phyloP scores from a whole-genome alignment of 2,329 filamentous ascomycete genomes.

The Botrytis deweyae region DNA sequence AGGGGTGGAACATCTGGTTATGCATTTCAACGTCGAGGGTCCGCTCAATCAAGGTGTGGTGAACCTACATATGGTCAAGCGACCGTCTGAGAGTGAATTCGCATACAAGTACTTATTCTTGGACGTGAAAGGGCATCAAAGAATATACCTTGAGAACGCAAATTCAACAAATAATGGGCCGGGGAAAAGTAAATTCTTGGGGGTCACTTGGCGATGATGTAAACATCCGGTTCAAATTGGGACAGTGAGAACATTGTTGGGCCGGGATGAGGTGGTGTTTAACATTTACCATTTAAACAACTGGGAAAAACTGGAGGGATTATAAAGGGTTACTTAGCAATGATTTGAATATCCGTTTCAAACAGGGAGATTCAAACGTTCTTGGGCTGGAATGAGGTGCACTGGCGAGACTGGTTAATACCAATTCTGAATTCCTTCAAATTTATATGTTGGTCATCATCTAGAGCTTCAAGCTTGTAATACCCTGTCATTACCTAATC shows the following conservation, averaged over 20 bases:
- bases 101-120: conserved; percentile 79
- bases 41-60: conserved; percentile 71
- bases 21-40: conserved; percentile 87
- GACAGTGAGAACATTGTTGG: background rate
- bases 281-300: background rate
- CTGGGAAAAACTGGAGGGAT: background rate
- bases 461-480: background rate
- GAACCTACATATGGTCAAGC: conserved; percentile 73
- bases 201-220: conserved; percentile 35
- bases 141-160: conserved; percentile 65
- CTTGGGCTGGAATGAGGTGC: too few species aligned
- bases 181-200: conserved; percentile 39
- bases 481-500: background rate
- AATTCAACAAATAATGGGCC: conserved; percentile 41
- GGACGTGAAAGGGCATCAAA: conserved; percentile 70
- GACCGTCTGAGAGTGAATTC: conserved; percentile 65
- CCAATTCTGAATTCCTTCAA: background rate
- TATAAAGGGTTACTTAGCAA: background rate
- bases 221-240: background rate
- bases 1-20: conserved; percentile 76
- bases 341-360: too few species aligned
- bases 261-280: background rate
- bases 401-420: too few species aligned
- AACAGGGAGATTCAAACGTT: too few species aligned
- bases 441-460: background rate